Evolutionary conservation across 2,329 filamentous ascomycete genomes (phyloP).

Genomic region (Fusarium fujikuroi): DNA sequence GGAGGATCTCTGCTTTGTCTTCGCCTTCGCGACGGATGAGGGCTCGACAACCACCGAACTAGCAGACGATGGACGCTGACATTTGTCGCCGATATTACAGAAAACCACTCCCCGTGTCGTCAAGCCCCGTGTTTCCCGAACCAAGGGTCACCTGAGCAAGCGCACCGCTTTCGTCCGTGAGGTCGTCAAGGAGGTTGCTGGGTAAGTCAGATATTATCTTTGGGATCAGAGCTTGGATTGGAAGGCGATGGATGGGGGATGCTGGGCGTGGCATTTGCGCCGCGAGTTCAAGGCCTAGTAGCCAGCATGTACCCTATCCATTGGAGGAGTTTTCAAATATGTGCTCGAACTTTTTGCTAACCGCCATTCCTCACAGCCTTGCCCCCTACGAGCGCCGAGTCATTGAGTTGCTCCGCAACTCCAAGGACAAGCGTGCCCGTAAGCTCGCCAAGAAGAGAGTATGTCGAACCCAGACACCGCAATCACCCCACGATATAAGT

Average conservation of each 20-base stretch:
- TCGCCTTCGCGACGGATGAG: slow-evolving; percentile 44
- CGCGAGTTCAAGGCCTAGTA: neutral
- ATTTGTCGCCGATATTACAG: slow-evolving; percentile 62
- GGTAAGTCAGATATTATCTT: slow-evolving; percentile 65
- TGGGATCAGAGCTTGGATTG: neutral
- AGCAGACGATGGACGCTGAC: slow-evolving; percentile 73
- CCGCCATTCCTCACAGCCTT: slow-evolving; percentile 63
- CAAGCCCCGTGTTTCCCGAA: slow-evolving; percentile 83
- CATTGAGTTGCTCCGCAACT: slow-evolving; percentile 98
- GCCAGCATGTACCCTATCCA: neutral
- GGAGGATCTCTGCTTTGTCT: slow-evolving; percentile 72
- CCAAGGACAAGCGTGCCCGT: slow-evolving; percentile 98
- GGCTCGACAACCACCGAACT: slow-evolving; percentile 25
- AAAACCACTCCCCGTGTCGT: slow-evolving; percentile 83
- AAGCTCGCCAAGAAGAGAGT: slow-evolving; percentile 99
- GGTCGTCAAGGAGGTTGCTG: slow-evolving; percentile 98
- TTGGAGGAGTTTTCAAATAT: neutral
- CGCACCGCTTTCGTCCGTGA: slow-evolving; percentile 96
- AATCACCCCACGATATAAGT: neutral
- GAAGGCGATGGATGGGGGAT: neutral
- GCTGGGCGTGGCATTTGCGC: neutral
- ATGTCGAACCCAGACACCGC: slow-evolving; percentile 55
- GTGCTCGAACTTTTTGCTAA: slow-evolving; percentile 41
- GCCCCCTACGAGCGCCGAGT: slow-evolving; percentile 98
- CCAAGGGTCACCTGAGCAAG: slow-evolving; percentile 97